Evolutionary conservation across 306 rosid species (phyloP).

Genomic region (Cucurbita ficifolia): DNA sequence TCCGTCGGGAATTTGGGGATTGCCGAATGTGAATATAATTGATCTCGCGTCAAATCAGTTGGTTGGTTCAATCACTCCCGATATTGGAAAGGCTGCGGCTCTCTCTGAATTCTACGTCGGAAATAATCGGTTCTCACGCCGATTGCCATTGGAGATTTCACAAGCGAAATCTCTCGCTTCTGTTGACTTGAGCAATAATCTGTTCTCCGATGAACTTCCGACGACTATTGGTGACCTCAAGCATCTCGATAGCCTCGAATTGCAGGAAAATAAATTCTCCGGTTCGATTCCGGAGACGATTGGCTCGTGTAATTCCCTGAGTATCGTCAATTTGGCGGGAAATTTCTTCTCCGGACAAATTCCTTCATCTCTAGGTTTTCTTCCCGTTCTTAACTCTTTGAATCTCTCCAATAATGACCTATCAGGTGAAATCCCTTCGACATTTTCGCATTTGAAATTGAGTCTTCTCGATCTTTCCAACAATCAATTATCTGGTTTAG

Average conservation of each 20-base stretch:
- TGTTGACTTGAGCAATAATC: conserved; percentile 40
- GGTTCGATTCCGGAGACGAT: conserved; percentile 53
- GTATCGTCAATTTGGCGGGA: conserved; percentile 33
- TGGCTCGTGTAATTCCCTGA: conserved; percentile 36
- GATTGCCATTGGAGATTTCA: conserved; percentile 46
- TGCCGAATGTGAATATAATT: conserved; percentile 38
- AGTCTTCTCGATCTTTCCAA: conserved; percentile 63
- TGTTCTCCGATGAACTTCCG: conserved; percentile 44
- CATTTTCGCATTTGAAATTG: conserved; percentile 32
- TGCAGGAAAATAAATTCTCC: conserved; percentile 38
- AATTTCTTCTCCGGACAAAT: conserved; percentile 41
- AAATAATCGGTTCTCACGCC: conserved; percentile 43
- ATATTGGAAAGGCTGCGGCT: conserved; percentile 39
- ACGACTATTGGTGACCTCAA: conserved; percentile 38
- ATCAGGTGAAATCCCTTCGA: conserved; percentile 53
- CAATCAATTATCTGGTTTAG: conserved; percentile 38
- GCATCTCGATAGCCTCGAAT: conserved; percentile 29
- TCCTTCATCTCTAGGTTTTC: conserved; percentile 51
- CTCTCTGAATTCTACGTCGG: conserved; percentile 25
- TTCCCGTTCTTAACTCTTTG: conserved; percentile 42
- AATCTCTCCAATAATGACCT: conserved; percentile 46
- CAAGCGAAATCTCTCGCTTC: conserved; percentile 33
- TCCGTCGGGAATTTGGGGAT: conserved; percentile 65
- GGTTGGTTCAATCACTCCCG: conserved; percentile 41
- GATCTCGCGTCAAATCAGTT: conserved; percentile 43